Conservation (phyloP, 768 basidiomycete genomes). For the Dendrothele bispora region DNA sequence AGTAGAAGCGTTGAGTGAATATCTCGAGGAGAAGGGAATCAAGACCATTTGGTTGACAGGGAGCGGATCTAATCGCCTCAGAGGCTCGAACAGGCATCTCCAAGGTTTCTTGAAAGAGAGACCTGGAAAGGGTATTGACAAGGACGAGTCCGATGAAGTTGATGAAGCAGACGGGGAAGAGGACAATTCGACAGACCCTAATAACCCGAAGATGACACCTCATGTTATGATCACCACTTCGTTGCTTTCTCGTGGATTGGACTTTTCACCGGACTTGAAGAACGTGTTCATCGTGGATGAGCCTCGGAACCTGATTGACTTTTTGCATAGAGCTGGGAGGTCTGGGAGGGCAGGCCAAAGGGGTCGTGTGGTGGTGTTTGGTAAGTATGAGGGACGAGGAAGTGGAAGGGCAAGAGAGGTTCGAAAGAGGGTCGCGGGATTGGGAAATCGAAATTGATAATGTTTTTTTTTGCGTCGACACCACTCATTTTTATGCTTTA, state of each 20-base stretch:
- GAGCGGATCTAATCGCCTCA: constrained; percentile 47
- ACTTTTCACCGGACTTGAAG: constrained; percentile 75
- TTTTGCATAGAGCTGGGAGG: constrained; percentile 88
- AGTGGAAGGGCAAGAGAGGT: constrained; percentile 52
- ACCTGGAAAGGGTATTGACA: constrained; percentile 2
- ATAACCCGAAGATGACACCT: constrained; percentile 39
- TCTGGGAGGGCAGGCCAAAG: constrained; percentile 71
- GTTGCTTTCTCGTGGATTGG: constrained; percentile 85
- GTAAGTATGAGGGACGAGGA: constrained; percentile 66
- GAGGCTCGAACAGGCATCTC: constrained; percentile 77
- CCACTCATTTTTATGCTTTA: too few relatives aligned
- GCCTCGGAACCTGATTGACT: constrained; percentile 88
- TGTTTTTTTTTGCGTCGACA: too few relatives aligned
- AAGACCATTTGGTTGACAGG: constrained; percentile 67
- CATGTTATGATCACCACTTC: constrained; percentile 88
- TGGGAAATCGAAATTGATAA: too few relatives aligned
- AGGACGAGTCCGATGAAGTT: neutral
- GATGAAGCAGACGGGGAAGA: neutral
- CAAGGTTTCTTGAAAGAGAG: constrained; percentile 61
- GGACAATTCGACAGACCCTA: constrained; percentile 2
- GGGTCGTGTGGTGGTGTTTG: constrained; percentile 77
- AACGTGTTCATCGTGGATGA: constrained; percentile 88
- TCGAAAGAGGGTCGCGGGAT: constrained; percentile 46
- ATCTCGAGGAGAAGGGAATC: constrained; percentile 61
- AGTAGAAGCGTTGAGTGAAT: constrained; percentile 59